Evolutionary conservation across 306 rosid species (phyloP).

Genomic region (Lithocarpus polystachyus): DNA sequence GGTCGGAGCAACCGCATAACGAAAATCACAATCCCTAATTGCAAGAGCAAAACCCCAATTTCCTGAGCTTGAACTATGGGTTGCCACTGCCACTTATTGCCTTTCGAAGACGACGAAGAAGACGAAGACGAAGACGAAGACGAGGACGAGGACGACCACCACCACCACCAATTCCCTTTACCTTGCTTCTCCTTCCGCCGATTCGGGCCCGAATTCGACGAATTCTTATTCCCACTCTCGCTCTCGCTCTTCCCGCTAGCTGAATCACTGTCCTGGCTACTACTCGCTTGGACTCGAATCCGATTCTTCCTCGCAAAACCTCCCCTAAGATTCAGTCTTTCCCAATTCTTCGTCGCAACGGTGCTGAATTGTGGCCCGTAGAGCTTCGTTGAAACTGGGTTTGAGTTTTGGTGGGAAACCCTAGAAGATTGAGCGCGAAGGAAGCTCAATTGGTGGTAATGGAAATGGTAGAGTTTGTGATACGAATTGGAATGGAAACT

Average conservation of each 20-base stretch:
- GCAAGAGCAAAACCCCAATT: constrained; percentile 73
- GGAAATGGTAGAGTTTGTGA: constrained; percentile 35
- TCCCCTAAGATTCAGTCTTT: constrained; percentile 51
- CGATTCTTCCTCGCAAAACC: constrained; percentile 27
- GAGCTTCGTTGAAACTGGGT: neutral
- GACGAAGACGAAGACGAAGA: too few species aligned
- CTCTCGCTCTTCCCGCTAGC: constrained; percentile 52
- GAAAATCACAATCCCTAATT: constrained; percentile 74
- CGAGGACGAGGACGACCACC: too few species aligned
- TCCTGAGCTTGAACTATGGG: constrained; percentile 81
- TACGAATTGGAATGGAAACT: constrained; percentile 46
- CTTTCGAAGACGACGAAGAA: constrained; percentile 23
- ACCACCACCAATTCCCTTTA: constrained; percentile 76
- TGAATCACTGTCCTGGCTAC: constrained; percentile 72
- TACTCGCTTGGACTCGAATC: constrained; percentile 33
- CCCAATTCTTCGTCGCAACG: constrained; percentile 23
- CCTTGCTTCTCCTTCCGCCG: constrained; percentile 69
- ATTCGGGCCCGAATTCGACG: constrained; percentile 54
- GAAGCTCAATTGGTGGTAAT: constrained; percentile 36
- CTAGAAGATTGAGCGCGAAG: constrained; percentile 35
- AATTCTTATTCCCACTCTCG: constrained; percentile 49
- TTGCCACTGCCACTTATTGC: constrained; percentile 89
- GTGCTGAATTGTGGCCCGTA: too few species aligned
- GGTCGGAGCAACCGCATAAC: constrained; percentile 84
- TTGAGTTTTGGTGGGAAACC: constrained; percentile 30